A percentile compares a stretch with the other conserved stretches of the same genome.
Conservation (phyloP, 805 yeast genomes). For the Zygoascus biomembranicola region DNA sequence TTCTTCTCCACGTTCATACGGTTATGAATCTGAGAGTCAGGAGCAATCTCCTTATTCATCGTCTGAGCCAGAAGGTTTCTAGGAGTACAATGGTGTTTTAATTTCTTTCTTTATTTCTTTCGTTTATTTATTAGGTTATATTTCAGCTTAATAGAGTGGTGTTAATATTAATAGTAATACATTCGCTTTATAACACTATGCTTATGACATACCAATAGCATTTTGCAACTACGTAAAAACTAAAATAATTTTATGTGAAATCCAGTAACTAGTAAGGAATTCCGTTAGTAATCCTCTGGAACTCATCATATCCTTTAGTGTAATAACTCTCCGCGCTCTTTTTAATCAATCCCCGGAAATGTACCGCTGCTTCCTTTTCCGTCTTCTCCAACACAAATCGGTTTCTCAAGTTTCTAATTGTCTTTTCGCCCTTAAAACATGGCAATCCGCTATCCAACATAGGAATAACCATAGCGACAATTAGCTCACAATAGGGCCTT, state of each 20-base stretch:
- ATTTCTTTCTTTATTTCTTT: not conserved
- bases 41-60: not conserved
- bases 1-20: constrained; percentile 1
- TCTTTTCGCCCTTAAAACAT: constrained; percentile 77
- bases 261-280: constrained; percentile 61
- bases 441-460: constrained; percentile 96
- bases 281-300: constrained; percentile 93
- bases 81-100: not conserved
- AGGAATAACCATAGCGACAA: constrained; percentile 77
- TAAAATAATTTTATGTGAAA: not conserved
- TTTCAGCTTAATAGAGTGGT: not conserved
- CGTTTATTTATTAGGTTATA: not conserved
- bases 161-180: not conserved
- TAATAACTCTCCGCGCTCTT: constrained; percentile 80
- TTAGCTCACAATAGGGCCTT: constrained; percentile 79
- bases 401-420: constrained; percentile 65
- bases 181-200: not conserved
- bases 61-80: not conserved
- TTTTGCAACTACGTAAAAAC: not conserved
- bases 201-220: not conserved
- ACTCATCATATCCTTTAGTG: constrained; percentile 94
- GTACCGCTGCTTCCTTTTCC: constrained; percentile 77
- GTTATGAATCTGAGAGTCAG: not conserved
- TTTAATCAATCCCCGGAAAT: constrained; percentile 65
- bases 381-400: constrained; percentile 76